Evolutionary conservation across 306 rosid species (phyloP).

Genomic region (Oxytropis ochrocephala): DNA sequence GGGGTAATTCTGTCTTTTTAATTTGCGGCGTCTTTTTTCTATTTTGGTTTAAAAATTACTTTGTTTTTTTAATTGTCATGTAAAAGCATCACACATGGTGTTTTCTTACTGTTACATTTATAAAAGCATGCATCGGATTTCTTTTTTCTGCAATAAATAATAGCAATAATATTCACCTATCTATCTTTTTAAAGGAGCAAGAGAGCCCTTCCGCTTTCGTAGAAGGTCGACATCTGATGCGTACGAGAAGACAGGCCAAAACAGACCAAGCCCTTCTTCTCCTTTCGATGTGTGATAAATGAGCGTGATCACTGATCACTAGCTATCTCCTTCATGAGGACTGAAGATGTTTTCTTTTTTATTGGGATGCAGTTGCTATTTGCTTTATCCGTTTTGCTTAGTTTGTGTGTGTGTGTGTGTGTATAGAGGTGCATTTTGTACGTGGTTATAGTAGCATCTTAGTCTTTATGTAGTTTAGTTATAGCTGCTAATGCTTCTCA

Average conservation of each 20-base stretch:
- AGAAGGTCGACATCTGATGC: constrained; percentile 80
- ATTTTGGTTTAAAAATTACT: no score
- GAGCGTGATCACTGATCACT: background rate
- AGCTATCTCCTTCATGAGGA: background rate
- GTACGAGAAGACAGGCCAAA: constrained; percentile 48
- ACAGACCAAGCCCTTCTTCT: constrained; percentile 62
- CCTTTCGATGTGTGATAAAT: constrained; percentile 76
- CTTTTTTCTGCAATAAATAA: no score
- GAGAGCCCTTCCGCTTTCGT: constrained; percentile 72
- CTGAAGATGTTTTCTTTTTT: background rate
- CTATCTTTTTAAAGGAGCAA: constrained; percentile 36
- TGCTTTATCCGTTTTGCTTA: background rate
- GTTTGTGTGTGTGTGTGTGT: background rate
- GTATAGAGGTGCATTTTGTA: background rate
- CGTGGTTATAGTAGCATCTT: background rate
- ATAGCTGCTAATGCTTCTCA: background rate
- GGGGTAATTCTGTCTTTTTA: constrained; percentile 36
- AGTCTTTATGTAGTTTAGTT: background rate
- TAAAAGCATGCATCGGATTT: no score
- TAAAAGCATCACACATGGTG: no score
- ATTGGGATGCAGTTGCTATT: background rate
- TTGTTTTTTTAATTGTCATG: no score
- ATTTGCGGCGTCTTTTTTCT: background rate
- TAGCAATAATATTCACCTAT: no score
- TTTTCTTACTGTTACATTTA: background rate